These are phyloP conservation scores for Globomyces pollinis-pini DNA, from an alignment of 192 early-diverging fungal species.

Conservation along the genomic window DNA sequence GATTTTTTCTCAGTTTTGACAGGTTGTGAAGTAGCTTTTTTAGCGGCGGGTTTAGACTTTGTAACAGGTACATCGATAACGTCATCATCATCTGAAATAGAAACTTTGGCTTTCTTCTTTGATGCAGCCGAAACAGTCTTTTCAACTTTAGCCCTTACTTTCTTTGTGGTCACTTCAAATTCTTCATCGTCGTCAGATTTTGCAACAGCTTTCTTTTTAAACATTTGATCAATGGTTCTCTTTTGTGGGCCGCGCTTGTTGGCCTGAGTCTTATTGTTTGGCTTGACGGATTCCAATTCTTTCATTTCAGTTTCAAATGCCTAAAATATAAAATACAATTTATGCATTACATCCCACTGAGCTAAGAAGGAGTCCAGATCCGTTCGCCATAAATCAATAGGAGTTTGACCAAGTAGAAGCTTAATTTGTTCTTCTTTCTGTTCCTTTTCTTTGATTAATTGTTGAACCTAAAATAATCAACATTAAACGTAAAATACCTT, in stretches of 20 bases:
- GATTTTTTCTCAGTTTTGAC: conserved; percentile 33
- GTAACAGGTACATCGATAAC: conserved; percentile 16
- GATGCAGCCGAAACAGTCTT: conserved; percentile 13
- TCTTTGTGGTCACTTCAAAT: neutral
- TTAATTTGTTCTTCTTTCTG: conserved; percentile 63
- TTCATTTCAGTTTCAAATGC: conserved; percentile 17
- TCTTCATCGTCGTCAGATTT: conserved; percentile 8
- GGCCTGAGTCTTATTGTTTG: conserved; percentile 14
- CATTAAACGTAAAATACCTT: conserved; percentile 56
- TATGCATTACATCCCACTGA: conserved; percentile 62
- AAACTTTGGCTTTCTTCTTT: conserved; percentile 15
- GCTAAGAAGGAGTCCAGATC: conserved; percentile 80
- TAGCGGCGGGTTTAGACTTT: conserved; percentile 33
- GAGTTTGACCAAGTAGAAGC: conserved; percentile 50
- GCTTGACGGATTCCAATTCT: conserved; percentile 7
- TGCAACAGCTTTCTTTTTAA: neutral
- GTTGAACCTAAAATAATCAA: conserved; percentile 52
- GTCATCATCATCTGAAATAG: conserved; percentile 22
- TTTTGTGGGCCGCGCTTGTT: neutral
- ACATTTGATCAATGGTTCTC: conserved; percentile 5
- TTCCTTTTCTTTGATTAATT: conserved; percentile 62
- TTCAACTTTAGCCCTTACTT: neutral
- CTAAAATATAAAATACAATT: conserved; percentile 10
- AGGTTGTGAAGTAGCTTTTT: too few relatives aligned
- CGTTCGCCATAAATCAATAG: conserved; percentile 71